Evolutionary conservation across 768 basidiomycete species (phyloP), one percentile per base, ranked within the genome.

Genomic region (Tulasnella sp.): DNA sequence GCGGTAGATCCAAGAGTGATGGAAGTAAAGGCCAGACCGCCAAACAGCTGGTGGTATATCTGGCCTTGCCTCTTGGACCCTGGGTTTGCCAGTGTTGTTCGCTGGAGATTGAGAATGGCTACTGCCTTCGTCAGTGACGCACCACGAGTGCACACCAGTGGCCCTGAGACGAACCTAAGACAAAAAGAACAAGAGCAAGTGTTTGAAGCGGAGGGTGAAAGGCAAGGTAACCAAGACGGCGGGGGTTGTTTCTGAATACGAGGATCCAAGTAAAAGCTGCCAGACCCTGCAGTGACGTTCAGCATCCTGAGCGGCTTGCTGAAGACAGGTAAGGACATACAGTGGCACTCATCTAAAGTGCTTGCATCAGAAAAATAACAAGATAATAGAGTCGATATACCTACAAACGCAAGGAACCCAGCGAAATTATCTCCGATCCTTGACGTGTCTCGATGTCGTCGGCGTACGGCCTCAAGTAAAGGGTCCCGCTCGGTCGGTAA

Each of bases 251-350:
- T 32, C 32, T 74, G 32, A 78, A 37, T 39, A 77, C 71, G 40
- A 78, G 77, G n/a, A 29, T 78, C 73, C 71, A 75, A 2, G 77
- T 78, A 74, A 76, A 78, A 37, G 15, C 46, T 23, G 40, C 71
- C n/a, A 78, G 5, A n/a, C 32, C 70, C 71, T 75, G 46, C 18
- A 9, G 5, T 73, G 39, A 23, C 23, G 46, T 40, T 26, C 37
- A 73, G 11, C 13, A 13, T 11, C 11, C n/a, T 10, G 46, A 3
- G n/a, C 71, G 37, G 35, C 29, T 40, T 15, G 29, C 39, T 13
- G 11, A 26, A 1, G 39, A 35, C 39, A 11, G 23, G 18, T n/a
- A 20, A 2, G 26, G 39, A 40, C 39, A 35, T 73, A 73, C 71
- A 23, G 23, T 29, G 39, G 46, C 39, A 35, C 71, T 73, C 39